Evolutionary conservation across 2,329 filamentous ascomycete genomes (phyloP), one percentile per base, ranked within the genome.

Genomic region (Blastomyces silverae): DNA sequence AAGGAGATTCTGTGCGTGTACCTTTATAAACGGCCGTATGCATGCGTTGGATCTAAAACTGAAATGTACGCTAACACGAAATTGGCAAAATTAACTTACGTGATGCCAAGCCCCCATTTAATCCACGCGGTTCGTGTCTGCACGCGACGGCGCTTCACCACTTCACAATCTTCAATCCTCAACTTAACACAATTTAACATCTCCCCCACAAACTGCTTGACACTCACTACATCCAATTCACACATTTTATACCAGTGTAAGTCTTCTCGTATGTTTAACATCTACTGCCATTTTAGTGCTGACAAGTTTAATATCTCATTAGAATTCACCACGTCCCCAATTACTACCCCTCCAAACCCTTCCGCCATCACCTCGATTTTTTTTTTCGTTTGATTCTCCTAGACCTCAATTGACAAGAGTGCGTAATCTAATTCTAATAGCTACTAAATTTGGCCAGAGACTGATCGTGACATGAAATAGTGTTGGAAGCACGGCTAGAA

Each of bases 401-500:
- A 10, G 31, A 31, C 20, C 31, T 20, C 31, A 42, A 64, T 64
- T 63, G 62, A 66, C 73, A 75, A 73, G 63, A 75, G 74, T 76
- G 67, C 69, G 74, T 71, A 52, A 28, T 17, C 8, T 22, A 34
- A 42, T 25, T 52, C 48, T 50, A 17, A 37, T 25, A 37, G 34
- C 31, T 58, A 52, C 57, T 31, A 28, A 59, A 44, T 28, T 13
- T 44, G n/a, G 22, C 22, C 37, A 4, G 34, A 11, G 34, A 59
- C 25, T 39, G n/a, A 62, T 48, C 25, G n/a, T 22, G 46, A 44
- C n/a, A 37, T 64, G 22, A 62, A 39, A 42, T 71, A 87, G 84
- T 97, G 93, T 87, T 99, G 82, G 94, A 99, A 86, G 94, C 94
- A 86, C 90, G 92, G 81, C 86, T 99, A 79, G 90, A 94, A 78